These are phyloP conservation scores for Zygoascus hellenicus DNA, from an alignment of 1,139 yeast genomes.

Conservation along the genomic window DNA sequence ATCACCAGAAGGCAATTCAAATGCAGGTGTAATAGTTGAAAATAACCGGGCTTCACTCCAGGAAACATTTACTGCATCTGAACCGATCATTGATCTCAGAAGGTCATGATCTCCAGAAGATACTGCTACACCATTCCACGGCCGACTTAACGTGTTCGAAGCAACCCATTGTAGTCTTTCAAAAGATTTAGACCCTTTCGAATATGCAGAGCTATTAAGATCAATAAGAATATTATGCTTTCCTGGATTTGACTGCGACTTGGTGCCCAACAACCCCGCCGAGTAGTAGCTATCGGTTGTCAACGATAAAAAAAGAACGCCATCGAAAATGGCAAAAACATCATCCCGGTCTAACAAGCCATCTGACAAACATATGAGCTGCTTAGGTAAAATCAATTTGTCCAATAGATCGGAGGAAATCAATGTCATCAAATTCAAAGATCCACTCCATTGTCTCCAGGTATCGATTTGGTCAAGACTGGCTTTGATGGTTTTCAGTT, in stretches of 20 bases:
- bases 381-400: conserved; percentile 1
- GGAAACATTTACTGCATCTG: background rate
- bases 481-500: background rate
- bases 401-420: background rate
- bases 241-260: conserved; percentile 15
- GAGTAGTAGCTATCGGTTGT: conserved; percentile 30
- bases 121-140: background rate
- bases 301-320: conserved; percentile 30
- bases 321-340: conserved; percentile 30
- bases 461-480: background rate
- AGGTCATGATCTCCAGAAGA: background rate
- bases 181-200: conserved; percentile 24
- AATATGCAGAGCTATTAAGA: conserved; percentile 13
- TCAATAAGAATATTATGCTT: conserved; percentile 19
- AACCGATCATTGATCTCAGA: no score
- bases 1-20: background rate
- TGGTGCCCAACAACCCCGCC: conserved; percentile 33
- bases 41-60: background rate
- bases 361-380: conserved; percentile 18
- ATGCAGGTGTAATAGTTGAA: background rate
- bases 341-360: conserved; percentile 32
- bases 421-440: conserved; percentile 1
- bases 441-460: conserved; percentile 1
- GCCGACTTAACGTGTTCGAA: conserved; percentile 24
- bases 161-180: conserved; percentile 39